Evolutionary conservation across 371 early-diverging fungal genomes (phyloP), one percentile per base, ranked within the genome.

Genomic region (Mucor circinelloides): DNA sequence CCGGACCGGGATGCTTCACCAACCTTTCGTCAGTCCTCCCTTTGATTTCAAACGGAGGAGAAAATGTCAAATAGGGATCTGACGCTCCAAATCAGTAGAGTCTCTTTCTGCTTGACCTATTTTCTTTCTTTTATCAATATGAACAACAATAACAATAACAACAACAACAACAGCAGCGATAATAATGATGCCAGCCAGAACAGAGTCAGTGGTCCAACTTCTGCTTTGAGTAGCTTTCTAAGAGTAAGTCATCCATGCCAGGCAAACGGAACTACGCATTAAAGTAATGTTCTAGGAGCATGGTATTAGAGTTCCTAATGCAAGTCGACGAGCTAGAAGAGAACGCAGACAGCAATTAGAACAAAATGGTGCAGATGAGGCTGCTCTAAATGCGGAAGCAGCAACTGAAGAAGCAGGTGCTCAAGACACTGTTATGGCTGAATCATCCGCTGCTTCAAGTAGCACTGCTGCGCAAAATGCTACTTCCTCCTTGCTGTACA

Each of bases 171-270:
- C 19, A 17, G 38, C 38, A 62, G 46, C 21, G 55, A 46, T 38
- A 48, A 19, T 17, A 59, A 56, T 6, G 21, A 19, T 10, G 19
- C 6, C 10, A 25, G 31, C 3, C 6, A 44, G 3, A 87, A 89
- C 73, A 77, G 82, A 66, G 81, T 90, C 0, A 67, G 87, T 27
- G 91, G 92, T 0, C 91, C 92, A 3, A 84, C 90, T 10, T 90
- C 90, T 58, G 92, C 92, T 32, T 76, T 92, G 31, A 86, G 84
- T 32, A 89, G 87, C 50, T 91, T 91, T 57, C 69, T 92, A 36
- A 79, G 82, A 46, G 84, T 83, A 70, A 64, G 68, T 57, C 31
- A n/a, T 21, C 13, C 10, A 17, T 21, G 17, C 0, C n/a, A 27
- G 19, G 17, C 0, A 40, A 1, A 6, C 9, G n/a, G 23, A 56